Evolutionary conservation across 2,329 filamentous ascomycete species (phyloP).

Genomic region (Botrytis byssoidea): DNA sequence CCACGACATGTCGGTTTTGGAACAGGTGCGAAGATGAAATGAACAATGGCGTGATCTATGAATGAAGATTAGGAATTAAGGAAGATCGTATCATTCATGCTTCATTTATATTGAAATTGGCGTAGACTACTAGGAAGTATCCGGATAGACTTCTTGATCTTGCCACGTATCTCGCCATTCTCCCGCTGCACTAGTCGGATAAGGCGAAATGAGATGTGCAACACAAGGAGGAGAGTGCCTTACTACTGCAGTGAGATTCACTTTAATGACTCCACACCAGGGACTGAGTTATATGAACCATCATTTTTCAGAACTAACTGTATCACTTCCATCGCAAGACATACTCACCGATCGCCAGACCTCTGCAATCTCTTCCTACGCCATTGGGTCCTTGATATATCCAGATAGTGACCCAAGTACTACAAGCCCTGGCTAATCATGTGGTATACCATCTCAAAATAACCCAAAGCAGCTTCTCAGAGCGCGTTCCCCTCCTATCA

Average conservation of each 20-base stretch:
- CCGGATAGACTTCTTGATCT: background rate
- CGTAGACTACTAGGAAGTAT: fast-evolving
- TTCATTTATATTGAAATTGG: background rate
- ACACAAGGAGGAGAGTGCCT: no score
- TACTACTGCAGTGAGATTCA: background rate
- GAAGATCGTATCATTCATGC: background rate
- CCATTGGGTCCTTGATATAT: background rate
- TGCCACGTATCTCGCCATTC: background rate
- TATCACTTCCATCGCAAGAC: background rate
- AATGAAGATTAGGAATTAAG: fast-evolving
- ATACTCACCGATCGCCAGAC: background rate
- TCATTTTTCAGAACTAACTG: no score
- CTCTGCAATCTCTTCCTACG: no score
- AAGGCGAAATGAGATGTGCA: background rate
- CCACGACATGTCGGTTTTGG: fast-evolving
- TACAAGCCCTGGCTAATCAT: background rate
- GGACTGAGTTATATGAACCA: no score
- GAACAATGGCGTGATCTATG: fast-evolving
- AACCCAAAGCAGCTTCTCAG: background rate
- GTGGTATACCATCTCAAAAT: background rate
- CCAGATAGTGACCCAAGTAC: background rate
- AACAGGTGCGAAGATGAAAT: fast-evolving
- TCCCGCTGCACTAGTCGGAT: background rate
- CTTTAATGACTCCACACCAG: background rate
- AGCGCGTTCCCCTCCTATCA: background rate